Evolutionary conservation across 495 filamentous ascomycete species (phyloP), one percentile per base, ranked within the genome.

Genomic region (Mycothermus thermophilus): DNA sequence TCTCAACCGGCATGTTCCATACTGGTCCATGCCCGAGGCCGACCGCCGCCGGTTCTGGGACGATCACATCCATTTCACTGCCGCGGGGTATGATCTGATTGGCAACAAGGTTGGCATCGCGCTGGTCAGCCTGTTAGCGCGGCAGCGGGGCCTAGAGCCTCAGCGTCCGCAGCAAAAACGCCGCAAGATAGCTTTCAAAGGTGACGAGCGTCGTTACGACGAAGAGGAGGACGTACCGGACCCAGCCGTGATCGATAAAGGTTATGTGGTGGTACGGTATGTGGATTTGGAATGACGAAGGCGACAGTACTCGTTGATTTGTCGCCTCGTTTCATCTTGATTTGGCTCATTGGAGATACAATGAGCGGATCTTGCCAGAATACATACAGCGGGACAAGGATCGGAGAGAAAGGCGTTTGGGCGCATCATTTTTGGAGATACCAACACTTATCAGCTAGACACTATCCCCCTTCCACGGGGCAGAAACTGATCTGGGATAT

Each of bases 61-160:
- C 43, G 76, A 80, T 58, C 66, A 64, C 11, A 36, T 79, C 16
- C 76, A 80, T 53, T 58, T 79, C 28, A 74, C 64, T 5, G 48
- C 62, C 3, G 56, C 49, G 15, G 76, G 76, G 9, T 79, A 80
- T 55, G 59, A 71, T 35, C 35, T 65, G 29, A 67, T 80, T 41
- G 76, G 76, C 0, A 45, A 64, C 32, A 55, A 60, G 32, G 59
- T 77, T 29, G 71, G 59, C 28, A 54, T 59, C 19, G 55, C 51
- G 27, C 41, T 76, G 4, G 52, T 67, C 30, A 51, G 50, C 7
- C 39, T 70, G 5, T 36, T 70, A 15, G 46, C 57, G 38, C 47
- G 50, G 8, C 51, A 61, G n/a, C 46, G 54, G 37, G 54, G 47
- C 2, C 47, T 49, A 21, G 40, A 47, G 10, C 27, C 32, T 11